A percentile compares a stretch with the other conserved stretches of the same genome.
Evolutionary conservation across 345 rosid genomes (phyloP).

Genomic region (Populus euphratica): DNA sequence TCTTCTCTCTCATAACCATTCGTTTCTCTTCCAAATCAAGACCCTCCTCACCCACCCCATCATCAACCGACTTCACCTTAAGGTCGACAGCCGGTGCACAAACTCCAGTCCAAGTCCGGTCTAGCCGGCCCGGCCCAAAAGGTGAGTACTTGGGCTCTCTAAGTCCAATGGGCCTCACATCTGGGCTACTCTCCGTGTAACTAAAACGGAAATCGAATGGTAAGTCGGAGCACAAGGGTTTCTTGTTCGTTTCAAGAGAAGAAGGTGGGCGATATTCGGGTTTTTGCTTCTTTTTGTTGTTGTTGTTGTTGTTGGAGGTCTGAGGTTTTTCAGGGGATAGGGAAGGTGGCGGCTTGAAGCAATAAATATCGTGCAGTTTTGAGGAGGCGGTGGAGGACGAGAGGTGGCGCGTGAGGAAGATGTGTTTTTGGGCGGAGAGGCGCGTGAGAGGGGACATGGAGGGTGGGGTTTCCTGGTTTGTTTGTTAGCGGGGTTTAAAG

Average conservation of each 20-base stretch:
- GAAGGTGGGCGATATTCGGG: constrained; percentile 84
- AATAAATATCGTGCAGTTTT: constrained; percentile 66
- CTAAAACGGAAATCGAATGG: constrained; percentile 88
- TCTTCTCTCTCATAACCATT: constrained; percentile 46
- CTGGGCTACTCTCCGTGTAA: constrained; percentile 73
- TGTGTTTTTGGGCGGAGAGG: constrained; percentile 50
- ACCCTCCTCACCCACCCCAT: constrained; percentile 44
- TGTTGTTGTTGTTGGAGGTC: constrained; percentile 15
- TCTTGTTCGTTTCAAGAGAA: constrained; percentile 54
- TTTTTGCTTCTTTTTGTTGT: constrained; percentile 39
- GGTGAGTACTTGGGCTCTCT: constrained; percentile 96
- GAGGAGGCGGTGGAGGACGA: constrained; percentile 41
- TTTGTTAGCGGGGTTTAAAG: constrained; percentile 7
- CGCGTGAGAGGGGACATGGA: constrained; percentile 41
- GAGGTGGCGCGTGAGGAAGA: constrained; percentile 35
- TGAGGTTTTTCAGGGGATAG: constrained; percentile 38
- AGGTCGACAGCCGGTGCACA: constrained; percentile 77
- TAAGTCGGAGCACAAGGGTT: constrained; percentile 48
- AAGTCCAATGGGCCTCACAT: constrained; percentile 75
- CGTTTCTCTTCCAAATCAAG: constrained; percentile 76
- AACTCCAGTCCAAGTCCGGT: constrained; percentile 85
- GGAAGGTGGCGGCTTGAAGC: constrained; percentile 65
- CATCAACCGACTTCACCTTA: constrained; percentile 59
- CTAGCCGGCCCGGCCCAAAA: constrained; percentile 73
- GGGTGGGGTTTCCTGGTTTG: not conserved